A percentile compares a stretch with the other conserved stretches of the same genome.
phyloP scores from a whole-genome alignment of 2,329 filamentous ascomycete genomes.

The Fusarium humuli region DNA sequence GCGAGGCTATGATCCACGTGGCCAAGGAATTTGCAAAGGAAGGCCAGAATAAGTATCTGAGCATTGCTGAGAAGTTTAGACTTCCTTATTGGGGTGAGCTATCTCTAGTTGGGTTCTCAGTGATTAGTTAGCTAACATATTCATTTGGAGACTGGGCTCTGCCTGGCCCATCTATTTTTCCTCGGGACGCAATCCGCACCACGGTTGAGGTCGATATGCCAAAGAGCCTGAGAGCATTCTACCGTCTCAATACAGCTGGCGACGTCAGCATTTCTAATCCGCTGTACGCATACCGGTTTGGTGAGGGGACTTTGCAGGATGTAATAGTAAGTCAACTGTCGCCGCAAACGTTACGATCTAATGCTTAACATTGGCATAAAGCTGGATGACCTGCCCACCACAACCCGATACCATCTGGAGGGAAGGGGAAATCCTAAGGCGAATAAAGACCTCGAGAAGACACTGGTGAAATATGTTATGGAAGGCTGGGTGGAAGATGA shows the following conservation, averaged over 20 bases:
- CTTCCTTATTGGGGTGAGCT: background rate
- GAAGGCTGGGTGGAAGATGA: background rate
- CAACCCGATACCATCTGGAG: background rate
- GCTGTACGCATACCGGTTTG: background rate
- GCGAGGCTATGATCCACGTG: background rate
- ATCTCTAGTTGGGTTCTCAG: rapidly evolving
- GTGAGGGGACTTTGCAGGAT: background rate
- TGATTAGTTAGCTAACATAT: background rate
- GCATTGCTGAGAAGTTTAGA: background rate
- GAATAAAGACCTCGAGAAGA: background rate
- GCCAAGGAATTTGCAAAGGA: background rate
- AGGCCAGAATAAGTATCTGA: background rate
- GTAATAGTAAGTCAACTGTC: background rate
- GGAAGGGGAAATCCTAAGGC: background rate
- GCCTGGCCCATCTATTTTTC: background rate
- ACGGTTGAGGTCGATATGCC: background rate
- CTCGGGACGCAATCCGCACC: background rate
- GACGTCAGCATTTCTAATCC: background rate
- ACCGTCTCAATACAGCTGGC: background rate
- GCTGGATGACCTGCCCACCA: background rate
- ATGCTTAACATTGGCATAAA: background rate
- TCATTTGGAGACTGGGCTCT: background rate
- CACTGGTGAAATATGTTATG: background rate
- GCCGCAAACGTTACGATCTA: background rate
- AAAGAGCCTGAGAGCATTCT: background rate